Evolutionary conservation across 768 basidiomycete species (phyloP), one percentile per base, ranked within the genome.

Genomic region (Coprinopsis cinerea): DNA sequence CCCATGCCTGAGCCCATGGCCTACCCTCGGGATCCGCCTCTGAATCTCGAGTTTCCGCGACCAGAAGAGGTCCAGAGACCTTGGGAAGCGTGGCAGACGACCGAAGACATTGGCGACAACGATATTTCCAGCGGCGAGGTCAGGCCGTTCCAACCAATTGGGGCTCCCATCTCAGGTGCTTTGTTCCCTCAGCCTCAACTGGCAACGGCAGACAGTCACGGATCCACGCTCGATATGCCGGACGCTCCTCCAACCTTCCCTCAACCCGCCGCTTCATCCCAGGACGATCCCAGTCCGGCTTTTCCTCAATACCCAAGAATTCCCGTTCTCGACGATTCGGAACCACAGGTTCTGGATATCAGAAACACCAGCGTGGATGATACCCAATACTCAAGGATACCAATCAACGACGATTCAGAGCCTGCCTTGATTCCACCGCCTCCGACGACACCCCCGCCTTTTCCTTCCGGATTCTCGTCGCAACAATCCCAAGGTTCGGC

Each of bases 1-100:
- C 9, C 41, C 9, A 43, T 43, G 18, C 41, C 41, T 4, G 6
- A 24, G 17, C 41, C 41, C 6, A 7, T 25, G 18, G 9, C 18
- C 11, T 4, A 39, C 18, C 36, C 36, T 10, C 7, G 23, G 24
- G 24, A 43, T 11, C 9, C 9, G 18, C 41, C 41, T 5, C 23
- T 43, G 41, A 43, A 6, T 11, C 18, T 43, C 18, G 18, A 43
- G 10, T 43, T 43, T 24, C 41, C 41, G 18, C 13, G 9, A 9
- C 22, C 41, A 43, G 17, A 32, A 32, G 37, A 40, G 41, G 23
- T 43, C 9, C 11, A 6, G 6, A 23, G 4, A 24, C 41, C 41
- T 11, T 43, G 41, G 41, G 41, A 43, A 17, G 41, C 20, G 24
- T 43, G 41, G 41, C 41, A 43, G 23, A 43, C 41, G 9, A 10